Base-by-base conservation (phyloP, 805 yeast genomes). In the Wickerhamiella parazyma region DNA sequence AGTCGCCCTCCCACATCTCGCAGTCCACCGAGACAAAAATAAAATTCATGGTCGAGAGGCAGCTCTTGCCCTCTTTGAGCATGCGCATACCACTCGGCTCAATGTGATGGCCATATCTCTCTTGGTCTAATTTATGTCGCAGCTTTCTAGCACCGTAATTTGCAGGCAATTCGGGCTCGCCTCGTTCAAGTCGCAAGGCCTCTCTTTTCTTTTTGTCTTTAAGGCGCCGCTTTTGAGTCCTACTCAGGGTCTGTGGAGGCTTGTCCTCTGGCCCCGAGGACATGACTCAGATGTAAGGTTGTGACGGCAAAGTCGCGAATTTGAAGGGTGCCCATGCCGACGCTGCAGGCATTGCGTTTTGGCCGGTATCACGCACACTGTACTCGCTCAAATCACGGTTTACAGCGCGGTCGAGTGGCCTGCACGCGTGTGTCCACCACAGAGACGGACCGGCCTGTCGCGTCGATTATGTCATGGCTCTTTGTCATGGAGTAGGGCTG, bases 1-100 rank as follows among this genome's bases (percentile, higher is more conserved):
- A 17, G 21, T 40, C 38, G 2, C 20, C 22, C 33, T 40, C 43
- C 33, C 33, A 40, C 38, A 40, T 17, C 25, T 40, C 43, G 10
- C 31, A 16, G 17, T 40, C 43, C 1, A 40, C n/a, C n/a, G 38
- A 40, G 10, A 40, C 24, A n/a, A 40, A 33, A 8, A 40, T 24
- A 14, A 40, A 40, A 11, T 40, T 36, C 9, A 25, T 12, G 10
- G 12, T 8, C 6, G 18, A 19, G 3, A 40, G 24, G 18, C 35
- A 25, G 12, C 10, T 12, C 24, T 17, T 22, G 12, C 43, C 43
- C 12, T 19, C 25, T 18, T 21, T 14, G 14, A 40, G 36, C 43
- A 40, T 40, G 10, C 33, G 14, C 20, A 19, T 14, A 14, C 42
- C 42, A 12, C 7, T 11, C 31, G 7, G 3, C 14, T 3, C 31